Conservation (phyloP, 305 asterid species). For the Fraxinus nigra region DNA sequence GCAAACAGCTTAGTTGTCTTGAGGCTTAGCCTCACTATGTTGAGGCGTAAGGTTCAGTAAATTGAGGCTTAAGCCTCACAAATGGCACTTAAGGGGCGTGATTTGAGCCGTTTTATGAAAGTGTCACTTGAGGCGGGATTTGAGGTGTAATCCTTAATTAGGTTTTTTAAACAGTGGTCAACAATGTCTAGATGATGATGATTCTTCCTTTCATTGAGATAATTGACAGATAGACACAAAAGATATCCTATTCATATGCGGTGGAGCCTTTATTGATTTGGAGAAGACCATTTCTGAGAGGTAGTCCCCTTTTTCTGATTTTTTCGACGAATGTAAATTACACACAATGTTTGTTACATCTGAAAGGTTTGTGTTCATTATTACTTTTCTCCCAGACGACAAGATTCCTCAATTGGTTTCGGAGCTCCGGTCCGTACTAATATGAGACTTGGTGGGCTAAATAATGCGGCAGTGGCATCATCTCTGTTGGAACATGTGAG, state of each 20-base stretch:
- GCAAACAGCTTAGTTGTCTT: not conserved
- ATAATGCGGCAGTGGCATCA: constrained; percentile 54
- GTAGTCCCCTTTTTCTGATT: constrained; percentile 31
- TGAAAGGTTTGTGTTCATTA: constrained; percentile 8
- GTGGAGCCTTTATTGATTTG: constrained; percentile 78
- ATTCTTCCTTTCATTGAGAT: constrained; percentile 20
- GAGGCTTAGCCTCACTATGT: not conserved
- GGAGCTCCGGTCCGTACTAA: constrained; percentile 75
- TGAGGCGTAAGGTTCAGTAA: not conserved
- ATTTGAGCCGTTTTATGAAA: not conserved
- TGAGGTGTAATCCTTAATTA: not conserved
- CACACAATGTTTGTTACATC: constrained; percentile 2
- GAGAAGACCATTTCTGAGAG: constrained; percentile 84
- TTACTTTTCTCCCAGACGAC: constrained; percentile 45
- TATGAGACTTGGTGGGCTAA: constrained; percentile 54
- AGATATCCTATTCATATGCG: constrained; percentile 71
- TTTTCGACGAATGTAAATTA: constrained; percentile 9
- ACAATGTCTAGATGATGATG: not conserved
- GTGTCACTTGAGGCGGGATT: not conserved
- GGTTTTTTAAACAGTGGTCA: not conserved
- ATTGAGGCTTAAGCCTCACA: not conserved
- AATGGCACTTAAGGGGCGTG: not conserved
- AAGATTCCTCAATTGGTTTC: constrained; percentile 82
- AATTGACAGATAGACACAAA: constrained; percentile 64
- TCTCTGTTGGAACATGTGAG: constrained; percentile 70